Conservation (phyloP, 768 basidiomycete species). For the Auricularia heimuer region DNA sequence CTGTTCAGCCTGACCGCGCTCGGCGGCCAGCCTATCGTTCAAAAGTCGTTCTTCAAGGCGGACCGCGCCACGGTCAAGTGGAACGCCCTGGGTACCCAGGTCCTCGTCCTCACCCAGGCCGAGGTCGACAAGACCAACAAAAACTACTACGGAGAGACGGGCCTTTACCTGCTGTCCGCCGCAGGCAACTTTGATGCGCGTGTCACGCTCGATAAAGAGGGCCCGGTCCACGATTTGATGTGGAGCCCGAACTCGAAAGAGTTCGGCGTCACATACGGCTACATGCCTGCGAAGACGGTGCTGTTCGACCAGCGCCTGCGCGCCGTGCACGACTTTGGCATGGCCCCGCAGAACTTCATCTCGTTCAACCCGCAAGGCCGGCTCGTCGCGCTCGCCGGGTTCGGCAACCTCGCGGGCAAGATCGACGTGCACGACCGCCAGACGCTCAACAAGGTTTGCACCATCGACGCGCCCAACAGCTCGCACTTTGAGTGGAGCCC, state of each 20-base stretch:
- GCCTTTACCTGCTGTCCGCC: constrained; percentile 83
- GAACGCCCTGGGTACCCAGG: constrained; percentile 65
- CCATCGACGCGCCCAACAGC: constrained; percentile 85
- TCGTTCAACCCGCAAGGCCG: constrained; percentile 92
- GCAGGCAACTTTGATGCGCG: constrained; percentile 91
- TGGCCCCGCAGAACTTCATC: constrained; percentile 83
- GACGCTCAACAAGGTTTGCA: constrained; percentile 65
- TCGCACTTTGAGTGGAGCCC: constrained; percentile 94
- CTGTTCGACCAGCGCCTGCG: constrained; percentile 88
- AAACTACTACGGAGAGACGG: constrained; percentile 97
- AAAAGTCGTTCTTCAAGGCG: constrained; percentile 96
- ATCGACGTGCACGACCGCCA: constrained; percentile 88
- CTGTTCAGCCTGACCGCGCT: constrained; percentile 68
- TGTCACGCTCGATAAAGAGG: constrained; percentile 86
- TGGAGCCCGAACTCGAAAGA: constrained; percentile 98
- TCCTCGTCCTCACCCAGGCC: constrained; percentile 85
- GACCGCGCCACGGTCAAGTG: constrained; percentile 20
- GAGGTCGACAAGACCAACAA: constrained; percentile 96
- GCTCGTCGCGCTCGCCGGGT: constrained; percentile 81
- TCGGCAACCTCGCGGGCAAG: constrained; percentile 93
- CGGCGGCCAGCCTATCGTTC: constrained; percentile 54
- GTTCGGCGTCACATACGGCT: constrained; percentile 94
- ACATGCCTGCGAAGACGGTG: constrained; percentile 91
- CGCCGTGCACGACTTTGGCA: constrained; percentile 81
- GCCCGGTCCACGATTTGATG: constrained; percentile 90